phyloP scores from a whole-genome alignment of 2,329 filamentous ascomycete genomes.

The Colletotrichum sp. region DNA sequence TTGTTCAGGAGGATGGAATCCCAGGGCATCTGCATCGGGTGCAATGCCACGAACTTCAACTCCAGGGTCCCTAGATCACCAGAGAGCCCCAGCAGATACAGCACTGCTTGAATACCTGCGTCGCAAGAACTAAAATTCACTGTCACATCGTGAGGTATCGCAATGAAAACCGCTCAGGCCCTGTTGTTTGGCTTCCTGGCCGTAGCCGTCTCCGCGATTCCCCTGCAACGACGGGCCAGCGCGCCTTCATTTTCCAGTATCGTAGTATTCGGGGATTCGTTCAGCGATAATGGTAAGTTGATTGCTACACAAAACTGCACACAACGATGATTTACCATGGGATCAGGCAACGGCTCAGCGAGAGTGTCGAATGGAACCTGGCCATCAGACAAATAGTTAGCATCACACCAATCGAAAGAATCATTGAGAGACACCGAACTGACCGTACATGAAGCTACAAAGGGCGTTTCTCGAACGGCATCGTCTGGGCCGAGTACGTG shows the following conservation, averaged over 20 bases:
- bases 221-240: neutral
- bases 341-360: conserved; percentile 4
- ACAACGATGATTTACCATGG: neutral
- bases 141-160: neutral
- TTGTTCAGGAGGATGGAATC: neutral
- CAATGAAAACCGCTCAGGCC: neutral
- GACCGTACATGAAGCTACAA: neutral
- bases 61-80: rapidly evolving
- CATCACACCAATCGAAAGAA: too few species aligned
- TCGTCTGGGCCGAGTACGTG: conserved; percentile 15
- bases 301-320: neutral
- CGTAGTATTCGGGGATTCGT: conserved; percentile 11
- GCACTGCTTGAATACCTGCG: neutral
- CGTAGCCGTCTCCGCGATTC: neutral
- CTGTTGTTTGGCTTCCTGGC: neutral
- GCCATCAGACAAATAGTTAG: conserved; percentile 14
- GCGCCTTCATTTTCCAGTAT: neutral
- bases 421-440: neutral
- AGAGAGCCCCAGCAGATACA: neutral
- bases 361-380: conserved; percentile 3
- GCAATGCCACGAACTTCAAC: neutral
- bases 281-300: conserved; percentile 9
- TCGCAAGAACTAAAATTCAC: rapidly evolving
- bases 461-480: conserved; percentile 13
- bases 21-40: neutral